Conservation (phyloP, 2,329 filamentous ascomycete genomes). For the Coniochaeta sp. region DNA sequence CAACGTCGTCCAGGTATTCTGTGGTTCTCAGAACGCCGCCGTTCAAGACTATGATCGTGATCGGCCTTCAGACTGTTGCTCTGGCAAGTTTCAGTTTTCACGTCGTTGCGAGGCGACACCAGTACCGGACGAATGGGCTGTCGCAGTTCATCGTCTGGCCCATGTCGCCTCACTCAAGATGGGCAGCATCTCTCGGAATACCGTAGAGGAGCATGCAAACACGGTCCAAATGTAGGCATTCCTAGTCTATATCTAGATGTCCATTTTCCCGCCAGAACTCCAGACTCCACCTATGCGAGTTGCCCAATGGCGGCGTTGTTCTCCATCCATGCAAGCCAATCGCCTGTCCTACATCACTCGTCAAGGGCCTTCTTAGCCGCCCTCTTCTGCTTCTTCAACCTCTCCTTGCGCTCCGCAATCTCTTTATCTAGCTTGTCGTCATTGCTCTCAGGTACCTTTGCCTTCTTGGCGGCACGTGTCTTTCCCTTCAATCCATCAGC, state of each 20-base stretch:
- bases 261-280: background rate
- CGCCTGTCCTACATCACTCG: background rate
- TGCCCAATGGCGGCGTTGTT: too few relatives aligned
- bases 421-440: conserved; percentile 49
- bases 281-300: background rate
- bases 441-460: conserved; percentile 32
- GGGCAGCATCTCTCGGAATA: background rate
- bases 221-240: background rate
- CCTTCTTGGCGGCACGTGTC: conserved; percentile 28
- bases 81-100: too few relatives aligned
- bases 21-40: too few relatives aligned
- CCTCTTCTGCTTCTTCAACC: conserved; percentile 52
- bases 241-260: background rate
- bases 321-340: background rate
- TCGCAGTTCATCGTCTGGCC: too few relatives aligned
- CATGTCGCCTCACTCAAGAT: too few relatives aligned
- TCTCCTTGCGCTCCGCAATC: conserved; percentile 51
- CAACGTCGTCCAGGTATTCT: too few relatives aligned
- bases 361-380: conserved; percentile 31
- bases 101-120: too few relatives aligned
- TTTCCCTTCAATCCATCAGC: conserved; percentile 29
- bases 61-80: too few relatives aligned
- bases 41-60: too few relatives aligned
- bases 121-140: too few relatives aligned
- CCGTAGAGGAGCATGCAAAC: background rate